Conservation (phyloP, 164 flowering plant genomes). For the Nymphaea thermarum region DNA sequence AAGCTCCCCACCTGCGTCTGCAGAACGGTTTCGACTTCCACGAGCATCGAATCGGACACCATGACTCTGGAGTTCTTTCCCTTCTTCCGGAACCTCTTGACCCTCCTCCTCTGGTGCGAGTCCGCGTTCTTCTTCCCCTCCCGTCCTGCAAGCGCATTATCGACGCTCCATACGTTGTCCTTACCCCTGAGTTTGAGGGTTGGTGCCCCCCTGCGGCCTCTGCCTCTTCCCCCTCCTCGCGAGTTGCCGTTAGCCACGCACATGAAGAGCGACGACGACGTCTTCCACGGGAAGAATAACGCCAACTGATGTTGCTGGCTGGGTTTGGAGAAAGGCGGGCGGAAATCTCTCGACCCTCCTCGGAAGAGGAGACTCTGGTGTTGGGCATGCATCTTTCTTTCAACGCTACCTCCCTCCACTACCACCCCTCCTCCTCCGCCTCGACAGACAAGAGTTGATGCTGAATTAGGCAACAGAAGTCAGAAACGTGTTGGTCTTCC, state of each 20-base stretch:
- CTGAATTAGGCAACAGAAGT: neutral
- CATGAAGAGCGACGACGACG: neutral
- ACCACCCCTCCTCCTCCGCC: neutral
- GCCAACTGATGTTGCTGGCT: neutral
- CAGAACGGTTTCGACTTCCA: conserved; percentile 82
- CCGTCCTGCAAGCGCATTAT: conserved; percentile 47
- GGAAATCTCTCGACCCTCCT: neutral
- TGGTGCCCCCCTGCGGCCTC: neutral
- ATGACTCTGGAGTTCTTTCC: conserved; percentile 29
- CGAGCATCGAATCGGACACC: conserved; percentile 69
- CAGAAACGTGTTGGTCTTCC: neutral
- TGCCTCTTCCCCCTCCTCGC: neutral
- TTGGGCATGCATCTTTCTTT: neutral
- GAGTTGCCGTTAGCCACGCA: neutral
- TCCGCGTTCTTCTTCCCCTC: conserved; percentile 11
- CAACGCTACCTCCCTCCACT: neutral
- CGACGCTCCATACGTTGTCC: conserved; percentile 91
- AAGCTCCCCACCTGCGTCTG: conserved; percentile 63
- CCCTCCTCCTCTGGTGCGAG: conserved; percentile 19
- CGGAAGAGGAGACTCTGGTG: neutral
- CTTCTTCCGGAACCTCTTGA: conserved; percentile 24
- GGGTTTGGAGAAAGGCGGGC: neutral
- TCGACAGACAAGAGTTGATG: neutral
- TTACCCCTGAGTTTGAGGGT: conserved; percentile 27
- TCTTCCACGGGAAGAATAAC: neutral